Evolutionary conservation across 805 yeast species (phyloP).

Genomic region (Starmerella bombi): DNA sequence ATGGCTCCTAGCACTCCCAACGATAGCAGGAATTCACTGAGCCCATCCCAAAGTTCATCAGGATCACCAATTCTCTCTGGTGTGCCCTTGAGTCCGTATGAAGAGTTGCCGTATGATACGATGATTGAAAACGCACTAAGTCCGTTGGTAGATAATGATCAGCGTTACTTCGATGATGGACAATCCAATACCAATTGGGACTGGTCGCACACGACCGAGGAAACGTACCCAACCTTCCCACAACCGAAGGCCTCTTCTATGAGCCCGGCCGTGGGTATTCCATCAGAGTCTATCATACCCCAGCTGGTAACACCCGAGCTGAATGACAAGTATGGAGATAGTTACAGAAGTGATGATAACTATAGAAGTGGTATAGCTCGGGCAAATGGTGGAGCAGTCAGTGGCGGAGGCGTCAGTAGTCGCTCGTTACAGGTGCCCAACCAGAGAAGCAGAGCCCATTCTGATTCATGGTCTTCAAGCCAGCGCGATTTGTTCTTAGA

Average conservation of each 20-base stretch:
- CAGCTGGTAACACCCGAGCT: neutral
- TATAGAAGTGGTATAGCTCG: neutral
- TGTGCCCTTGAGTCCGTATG: constrained; percentile 5
- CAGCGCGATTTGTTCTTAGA: constrained; percentile 14
- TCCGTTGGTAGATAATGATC: constrained; percentile 5
- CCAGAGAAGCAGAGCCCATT: constrained; percentile 12
- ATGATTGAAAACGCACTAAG: constrained; percentile 3
- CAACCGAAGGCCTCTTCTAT: neutral
- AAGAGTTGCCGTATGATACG: neutral
- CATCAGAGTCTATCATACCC: neutral
- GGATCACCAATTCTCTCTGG: constrained; percentile 7
- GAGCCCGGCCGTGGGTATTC: neutral
- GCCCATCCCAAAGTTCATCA: constrained; percentile 1
- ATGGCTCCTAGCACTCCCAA: neutral
- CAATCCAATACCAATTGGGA: neutral
- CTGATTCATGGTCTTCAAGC: constrained; percentile 13
- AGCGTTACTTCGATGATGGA: neutral
- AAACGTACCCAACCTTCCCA: neutral
- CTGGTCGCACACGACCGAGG: neutral
- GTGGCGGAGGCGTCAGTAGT: no score
- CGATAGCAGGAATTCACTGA: neutral
- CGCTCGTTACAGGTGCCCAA: neutral
- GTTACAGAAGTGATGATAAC: neutral
- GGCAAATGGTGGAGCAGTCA: no score
- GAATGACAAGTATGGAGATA: neutral